phyloP scores from a whole-genome alignment of 208 protist species.

The Paratrypanosoma confusum region DNA sequence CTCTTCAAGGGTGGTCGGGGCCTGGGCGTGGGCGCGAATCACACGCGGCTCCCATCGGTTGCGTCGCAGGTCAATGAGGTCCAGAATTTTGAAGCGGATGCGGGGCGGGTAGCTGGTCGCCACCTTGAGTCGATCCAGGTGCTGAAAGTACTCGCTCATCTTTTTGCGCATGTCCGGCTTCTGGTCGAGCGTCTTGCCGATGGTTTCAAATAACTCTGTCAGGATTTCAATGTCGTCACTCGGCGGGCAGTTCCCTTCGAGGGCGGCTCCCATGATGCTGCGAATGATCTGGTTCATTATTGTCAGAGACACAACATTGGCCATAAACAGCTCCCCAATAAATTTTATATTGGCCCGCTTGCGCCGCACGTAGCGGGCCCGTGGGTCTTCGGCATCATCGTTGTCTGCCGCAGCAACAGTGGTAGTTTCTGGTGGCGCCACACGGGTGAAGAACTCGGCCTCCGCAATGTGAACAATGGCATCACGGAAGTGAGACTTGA shows the following conservation, averaged over 20 bases:
- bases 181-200: constrained; percentile 58
- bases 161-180: constrained; percentile 28
- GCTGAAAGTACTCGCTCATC: constrained; percentile 45
- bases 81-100: constrained; percentile 83
- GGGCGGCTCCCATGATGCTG: constrained; percentile 32
- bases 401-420: constrained; percentile 41
- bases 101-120: constrained; percentile 49
- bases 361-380: constrained; percentile 61
- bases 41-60: constrained; percentile 17
- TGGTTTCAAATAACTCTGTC: constrained; percentile 53
- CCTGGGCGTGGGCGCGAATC: constrained; percentile 16
- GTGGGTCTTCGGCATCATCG: constrained; percentile 51
- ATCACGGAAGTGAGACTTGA: constrained; percentile 62
- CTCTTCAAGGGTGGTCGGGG: constrained; percentile 5
- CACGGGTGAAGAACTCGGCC: constrained; percentile 51
- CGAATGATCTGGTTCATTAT: constrained; percentile 68
- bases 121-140: constrained; percentile 42
- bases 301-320: constrained; percentile 46
- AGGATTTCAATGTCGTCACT: constrained; percentile 76
- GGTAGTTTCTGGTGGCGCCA: constrained; percentile 60
- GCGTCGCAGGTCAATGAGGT: constrained; percentile 74
- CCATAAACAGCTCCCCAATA: constrained; percentile 74
- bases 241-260: constrained; percentile 30
- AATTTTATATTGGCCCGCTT: constrained; percentile 85
- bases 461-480: constrained; percentile 46